These are phyloP conservation scores for Yamadazyma atlantica DNA, from an alignment of 1,139 yeast genomes.

Conservation along the genomic window DNA sequence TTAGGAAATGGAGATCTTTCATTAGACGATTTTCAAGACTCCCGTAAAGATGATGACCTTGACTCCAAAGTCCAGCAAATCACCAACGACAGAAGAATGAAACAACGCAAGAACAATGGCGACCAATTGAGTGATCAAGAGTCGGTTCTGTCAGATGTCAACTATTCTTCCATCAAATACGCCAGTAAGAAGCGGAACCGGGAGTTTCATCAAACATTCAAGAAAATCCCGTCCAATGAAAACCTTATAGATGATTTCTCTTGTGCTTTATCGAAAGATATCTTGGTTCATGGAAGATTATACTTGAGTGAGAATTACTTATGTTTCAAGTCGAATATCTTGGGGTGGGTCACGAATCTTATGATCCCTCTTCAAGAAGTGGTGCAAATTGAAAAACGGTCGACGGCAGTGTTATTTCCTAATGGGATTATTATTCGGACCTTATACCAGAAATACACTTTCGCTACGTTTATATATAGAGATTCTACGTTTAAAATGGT, in stretches of 20 bases:
- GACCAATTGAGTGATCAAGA: conserved; percentile 9
- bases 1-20: conserved; percentile 74
- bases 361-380: conserved; percentile 69
- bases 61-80: background rate
- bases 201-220: conserved; percentile 64
- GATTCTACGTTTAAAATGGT: conserved; percentile 64
- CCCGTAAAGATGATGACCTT: conserved; percentile 7
- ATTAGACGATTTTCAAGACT: conserved; percentile 50
- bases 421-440: conserved; percentile 74
- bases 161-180: conserved; percentile 24
- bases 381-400: conserved; percentile 67
- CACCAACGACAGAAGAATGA: conserved; percentile 1
- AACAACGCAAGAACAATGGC: conserved; percentile 5
- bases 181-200: conserved; percentile 50
- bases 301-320: conserved; percentile 59
- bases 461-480: conserved; percentile 71
- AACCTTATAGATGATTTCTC: conserved; percentile 61
- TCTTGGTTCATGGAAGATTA: conserved; percentile 69
- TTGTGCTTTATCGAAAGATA: conserved; percentile 73
- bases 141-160: conserved; percentile 12
- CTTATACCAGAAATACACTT: conserved; percentile 65
- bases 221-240: conserved; percentile 53
- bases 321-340: conserved; percentile 69
- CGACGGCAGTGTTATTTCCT: conserved; percentile 73
- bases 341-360: conserved; percentile 72